Evolutionary conservation across 768 basidiomycete genomes (phyloP).

Genomic region (Rhizopogon salebrosus): DNA sequence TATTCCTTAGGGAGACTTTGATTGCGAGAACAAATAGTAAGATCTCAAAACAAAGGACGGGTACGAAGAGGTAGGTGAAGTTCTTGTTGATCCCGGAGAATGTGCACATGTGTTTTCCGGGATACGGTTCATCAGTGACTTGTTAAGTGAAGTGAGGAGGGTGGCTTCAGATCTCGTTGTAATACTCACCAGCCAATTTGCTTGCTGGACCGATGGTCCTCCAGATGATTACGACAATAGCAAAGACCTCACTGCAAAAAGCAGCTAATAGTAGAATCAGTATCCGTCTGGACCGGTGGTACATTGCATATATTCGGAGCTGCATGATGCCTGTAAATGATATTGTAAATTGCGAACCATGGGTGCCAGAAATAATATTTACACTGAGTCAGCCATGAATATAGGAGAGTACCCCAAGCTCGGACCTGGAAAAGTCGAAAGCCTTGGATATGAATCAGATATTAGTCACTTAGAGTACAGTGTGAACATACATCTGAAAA

Average conservation of each 20-base stretch:
- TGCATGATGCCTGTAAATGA: constrained; percentile 24
- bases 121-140: constrained; percentile 8
- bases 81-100: constrained; percentile 17
- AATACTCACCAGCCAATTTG: not conserved
- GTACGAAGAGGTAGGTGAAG: constrained; percentile 25
- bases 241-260: constrained; percentile 20
- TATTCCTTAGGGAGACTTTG: constrained; percentile 10
- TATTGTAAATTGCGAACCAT: constrained; percentile 5
- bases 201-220: constrained; percentile 20
- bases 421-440: constrained; percentile 24
- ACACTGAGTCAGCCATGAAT: constrained; percentile 29
- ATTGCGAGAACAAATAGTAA: constrained; percentile 20
- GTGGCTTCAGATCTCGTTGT: not conserved
- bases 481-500: not conserved
- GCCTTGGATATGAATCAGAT: constrained; percentile 8
- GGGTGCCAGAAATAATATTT: not conserved
- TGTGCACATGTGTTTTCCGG: constrained; percentile 11
- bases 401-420: constrained; percentile 26
- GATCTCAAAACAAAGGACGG: constrained; percentile 25
- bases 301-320: constrained; percentile 30
- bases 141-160: not conserved
- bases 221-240: constrained; percentile 22
- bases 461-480: not conserved
- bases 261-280: constrained; percentile 12
- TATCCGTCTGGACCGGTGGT: constrained; percentile 18